These are phyloP conservation scores for Solanum lycopersicoides DNA, from an alignment of 257 asterid genomes.

Conservation along the genomic window DNA sequence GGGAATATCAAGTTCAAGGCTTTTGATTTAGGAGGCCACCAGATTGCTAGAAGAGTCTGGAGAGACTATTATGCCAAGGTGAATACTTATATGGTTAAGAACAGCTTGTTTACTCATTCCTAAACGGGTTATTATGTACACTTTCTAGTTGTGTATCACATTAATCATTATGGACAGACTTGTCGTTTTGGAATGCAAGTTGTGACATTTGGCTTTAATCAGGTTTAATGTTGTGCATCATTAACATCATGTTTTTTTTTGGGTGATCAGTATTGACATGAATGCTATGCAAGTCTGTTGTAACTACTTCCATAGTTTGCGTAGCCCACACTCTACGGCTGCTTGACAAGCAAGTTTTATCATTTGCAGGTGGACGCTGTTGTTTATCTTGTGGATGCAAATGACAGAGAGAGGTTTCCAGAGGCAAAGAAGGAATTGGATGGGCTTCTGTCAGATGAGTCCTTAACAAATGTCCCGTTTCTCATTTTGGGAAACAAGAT, in stretches of 20 bases:
- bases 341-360: neutral
- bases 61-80: constrained; percentile 47
- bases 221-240: neutral
- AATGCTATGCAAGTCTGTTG: neutral
- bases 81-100: neutral
- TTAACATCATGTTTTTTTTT: neutral
- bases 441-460: constrained; percentile 31
- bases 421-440: constrained; percentile 43
- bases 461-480: constrained; percentile 28
- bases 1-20: constrained; percentile 39
- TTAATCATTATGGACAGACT: neutral
- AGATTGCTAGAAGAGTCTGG: constrained; percentile 49
- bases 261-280: neutral
- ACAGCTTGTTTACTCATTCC: neutral
- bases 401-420: constrained; percentile 29
- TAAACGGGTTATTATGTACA: neutral
- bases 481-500: constrained; percentile 44
- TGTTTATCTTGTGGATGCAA: constrained; percentile 36
- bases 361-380: constrained; percentile 32
- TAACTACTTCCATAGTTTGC: neutral
- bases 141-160: neutral
- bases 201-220: neutral
- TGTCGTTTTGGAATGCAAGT: neutral
- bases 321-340: neutral
- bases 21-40: constrained; percentile 48